Conservation (phyloP, 106 monocot genomes). For the Allium cepa region DNA sequence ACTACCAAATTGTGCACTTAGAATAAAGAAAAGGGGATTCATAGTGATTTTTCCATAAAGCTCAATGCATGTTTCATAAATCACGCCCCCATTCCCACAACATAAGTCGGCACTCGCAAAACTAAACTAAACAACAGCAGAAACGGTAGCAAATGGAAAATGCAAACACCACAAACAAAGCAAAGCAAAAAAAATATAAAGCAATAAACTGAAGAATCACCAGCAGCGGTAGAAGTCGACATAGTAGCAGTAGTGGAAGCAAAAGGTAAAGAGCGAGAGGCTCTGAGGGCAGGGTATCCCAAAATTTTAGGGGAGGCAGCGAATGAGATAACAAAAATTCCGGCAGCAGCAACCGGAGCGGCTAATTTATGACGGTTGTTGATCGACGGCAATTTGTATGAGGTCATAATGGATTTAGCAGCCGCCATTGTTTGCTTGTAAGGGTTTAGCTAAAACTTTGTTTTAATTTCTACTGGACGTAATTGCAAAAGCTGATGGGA, state of each 20-base stretch:
- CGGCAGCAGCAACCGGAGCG: conserved; percentile 30
- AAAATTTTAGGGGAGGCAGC: conserved; percentile 8
- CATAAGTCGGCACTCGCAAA: neutral
- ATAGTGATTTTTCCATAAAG: too few species aligned
- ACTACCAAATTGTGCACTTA: too few species aligned
- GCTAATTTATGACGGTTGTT: neutral
- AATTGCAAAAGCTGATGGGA: too few species aligned
- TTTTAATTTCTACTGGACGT: too few species aligned
- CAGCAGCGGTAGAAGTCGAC: conserved; percentile 11
- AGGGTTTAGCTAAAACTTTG: too few species aligned
- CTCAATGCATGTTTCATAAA: too few species aligned
- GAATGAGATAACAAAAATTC: conserved; percentile 36
- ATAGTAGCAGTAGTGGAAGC: conserved; percentile 34
- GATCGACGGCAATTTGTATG: too few species aligned
- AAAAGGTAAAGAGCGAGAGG: conserved; percentile 18
- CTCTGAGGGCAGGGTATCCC: neutral
- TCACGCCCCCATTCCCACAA: too few species aligned
- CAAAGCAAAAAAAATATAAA: neutral
- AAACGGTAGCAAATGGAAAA: neutral
- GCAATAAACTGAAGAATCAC: neutral
- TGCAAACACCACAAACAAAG: neutral
- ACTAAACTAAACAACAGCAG: neutral
- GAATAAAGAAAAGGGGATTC: too few species aligned
- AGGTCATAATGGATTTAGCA: too few species aligned
- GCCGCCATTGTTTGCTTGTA: too few species aligned